phyloP scores from a whole-genome alignment of 495 filamentous ascomycete species.

The Penicillium longicatenatum region DNA sequence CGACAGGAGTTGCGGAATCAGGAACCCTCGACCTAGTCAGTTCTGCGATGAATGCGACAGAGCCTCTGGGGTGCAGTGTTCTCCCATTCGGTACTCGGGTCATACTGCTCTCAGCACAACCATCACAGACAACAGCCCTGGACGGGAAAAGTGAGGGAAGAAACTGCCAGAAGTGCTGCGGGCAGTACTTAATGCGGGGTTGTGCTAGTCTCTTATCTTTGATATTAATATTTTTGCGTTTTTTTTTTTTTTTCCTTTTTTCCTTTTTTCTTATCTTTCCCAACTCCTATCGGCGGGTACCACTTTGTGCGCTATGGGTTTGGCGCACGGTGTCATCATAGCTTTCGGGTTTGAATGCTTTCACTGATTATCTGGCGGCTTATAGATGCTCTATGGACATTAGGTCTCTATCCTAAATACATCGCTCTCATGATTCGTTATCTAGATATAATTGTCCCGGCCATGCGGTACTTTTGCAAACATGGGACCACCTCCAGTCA shows the following conservation, averaged over 20 bases:
- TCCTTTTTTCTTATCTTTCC: conserved; percentile 9
- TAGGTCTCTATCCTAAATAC: conserved; percentile 25
- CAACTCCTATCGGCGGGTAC: neutral
- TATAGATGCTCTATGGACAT: conserved; percentile 9
- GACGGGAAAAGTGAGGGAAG: neutral
- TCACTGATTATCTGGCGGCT: neutral
- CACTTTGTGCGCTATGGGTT: neutral
- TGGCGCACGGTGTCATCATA: neutral
- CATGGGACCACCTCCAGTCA: neutral
- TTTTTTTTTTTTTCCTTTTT: conserved; percentile 11
- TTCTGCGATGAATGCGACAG: neutral
- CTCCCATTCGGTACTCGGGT: neutral
- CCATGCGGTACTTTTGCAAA: conserved; percentile 9
- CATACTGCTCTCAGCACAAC: neutral
- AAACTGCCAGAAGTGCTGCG: conserved; percentile 21
- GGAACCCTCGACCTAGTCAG: conserved; percentile 20
- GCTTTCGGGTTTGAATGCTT: neutral
- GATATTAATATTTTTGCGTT: conserved; percentile 10
- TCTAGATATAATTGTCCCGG: conserved; percentile 6
- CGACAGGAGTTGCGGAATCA: conserved; percentile 29
- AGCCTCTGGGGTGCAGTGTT: neutral
- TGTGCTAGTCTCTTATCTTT: conserved; percentile 16
- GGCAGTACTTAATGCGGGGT: conserved; percentile 23
- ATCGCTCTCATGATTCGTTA: conserved; percentile 27
- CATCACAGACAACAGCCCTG: too few relatives aligned